Percentiles rank a stretch among this genome's conserved stretches.
Evolutionary conservation across 192 early-diverging fungal genomes (phyloP).

Genomic region (Mortierella antarctica): DNA sequence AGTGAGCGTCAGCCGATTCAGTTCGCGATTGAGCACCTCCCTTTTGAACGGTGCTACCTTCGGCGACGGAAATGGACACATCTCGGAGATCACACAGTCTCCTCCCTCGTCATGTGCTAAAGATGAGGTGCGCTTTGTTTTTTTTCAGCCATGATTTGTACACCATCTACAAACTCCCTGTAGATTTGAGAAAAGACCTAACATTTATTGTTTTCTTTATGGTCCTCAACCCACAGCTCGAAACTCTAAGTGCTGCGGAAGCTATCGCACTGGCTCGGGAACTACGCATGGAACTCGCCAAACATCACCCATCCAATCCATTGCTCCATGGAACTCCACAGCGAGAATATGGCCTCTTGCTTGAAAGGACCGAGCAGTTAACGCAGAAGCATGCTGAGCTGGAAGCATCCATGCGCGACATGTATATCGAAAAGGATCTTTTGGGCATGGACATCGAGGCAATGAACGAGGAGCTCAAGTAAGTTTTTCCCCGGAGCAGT

Average conservation of each 20-base stretch:
- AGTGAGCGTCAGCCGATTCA: conserved; percentile 24
- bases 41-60: too few species aligned
- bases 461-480: conserved; percentile 47
- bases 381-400: conserved; percentile 34
- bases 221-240: too few species aligned
- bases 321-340: conserved; percentile 40
- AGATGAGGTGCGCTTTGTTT: too few species aligned
- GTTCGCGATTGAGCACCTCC: conserved; percentile 29
- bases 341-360: conserved; percentile 24
- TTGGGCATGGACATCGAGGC: conserved; percentile 48
- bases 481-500: background rate
- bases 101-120: too few species aligned
- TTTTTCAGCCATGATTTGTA: too few species aligned
- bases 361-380: conserved; percentile 28
- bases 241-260: conserved; percentile 27
- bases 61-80: too few species aligned
- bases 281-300: conserved; percentile 38
- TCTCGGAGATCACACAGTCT: too few species aligned
- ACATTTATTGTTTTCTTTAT: too few species aligned
- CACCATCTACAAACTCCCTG: too few species aligned
- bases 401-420: conserved; percentile 32
- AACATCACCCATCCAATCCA: conserved; percentile 36
- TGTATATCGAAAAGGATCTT: conserved; percentile 52
- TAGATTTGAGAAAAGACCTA: too few species aligned
- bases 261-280: conserved; percentile 22